These are phyloP conservation scores for Hypoxylon perforatum DNA, from an alignment of 495 filamentous ascomycete genomes.

Conservation along the genomic window DNA sequence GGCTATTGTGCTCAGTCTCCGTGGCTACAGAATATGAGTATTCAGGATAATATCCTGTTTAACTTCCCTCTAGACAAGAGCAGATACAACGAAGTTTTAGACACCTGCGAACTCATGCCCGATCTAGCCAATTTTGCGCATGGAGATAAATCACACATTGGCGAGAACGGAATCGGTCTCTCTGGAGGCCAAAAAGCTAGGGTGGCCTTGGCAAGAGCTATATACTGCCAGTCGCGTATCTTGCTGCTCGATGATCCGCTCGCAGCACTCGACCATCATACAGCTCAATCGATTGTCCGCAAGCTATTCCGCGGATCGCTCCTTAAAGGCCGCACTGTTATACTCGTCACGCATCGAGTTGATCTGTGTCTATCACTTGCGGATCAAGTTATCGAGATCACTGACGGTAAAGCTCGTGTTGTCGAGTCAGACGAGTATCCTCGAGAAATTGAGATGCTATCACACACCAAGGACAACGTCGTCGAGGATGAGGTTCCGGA, in stretches of 20 bases:
- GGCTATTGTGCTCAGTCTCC: slow-evolving; percentile 86
- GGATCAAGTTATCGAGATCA: slow-evolving; percentile 74
- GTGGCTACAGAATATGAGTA: slow-evolving; percentile 94
- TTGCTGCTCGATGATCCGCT: slow-evolving; percentile 96
- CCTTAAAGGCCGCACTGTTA: slow-evolving; percentile 67
- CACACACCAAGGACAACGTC: slow-evolving; percentile 45
- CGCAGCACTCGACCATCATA: slow-evolving; percentile 91
- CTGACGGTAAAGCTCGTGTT: slow-evolving; percentile 51
- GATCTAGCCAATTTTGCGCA: slow-evolving; percentile 92
- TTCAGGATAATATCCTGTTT: slow-evolving; percentile 86
- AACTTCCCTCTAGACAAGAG: slow-evolving; percentile 75
- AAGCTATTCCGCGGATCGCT: slow-evolving; percentile 75
- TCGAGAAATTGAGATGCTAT: slow-evolving; percentile 35
- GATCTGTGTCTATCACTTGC: slow-evolving; percentile 74
- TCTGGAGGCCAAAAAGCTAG: slow-evolving; percentile 96
- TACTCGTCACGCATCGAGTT: slow-evolving; percentile 84
- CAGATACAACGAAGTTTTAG: slow-evolving; percentile 89
- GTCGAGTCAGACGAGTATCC: slow-evolving; percentile 41
- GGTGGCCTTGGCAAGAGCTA: slow-evolving; percentile 88
- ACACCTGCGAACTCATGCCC: slow-evolving; percentile 90
- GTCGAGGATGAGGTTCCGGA: slow-evolving; percentile 44
- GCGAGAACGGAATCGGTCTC: slow-evolving; percentile 94
- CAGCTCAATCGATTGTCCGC: slow-evolving; percentile 75
- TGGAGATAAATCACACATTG: slow-evolving; percentile 93
- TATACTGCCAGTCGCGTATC: slow-evolving; percentile 91